Base-by-base conservation (phyloP, 1,139 yeast genomes). In the Pichia sp. region DNA sequence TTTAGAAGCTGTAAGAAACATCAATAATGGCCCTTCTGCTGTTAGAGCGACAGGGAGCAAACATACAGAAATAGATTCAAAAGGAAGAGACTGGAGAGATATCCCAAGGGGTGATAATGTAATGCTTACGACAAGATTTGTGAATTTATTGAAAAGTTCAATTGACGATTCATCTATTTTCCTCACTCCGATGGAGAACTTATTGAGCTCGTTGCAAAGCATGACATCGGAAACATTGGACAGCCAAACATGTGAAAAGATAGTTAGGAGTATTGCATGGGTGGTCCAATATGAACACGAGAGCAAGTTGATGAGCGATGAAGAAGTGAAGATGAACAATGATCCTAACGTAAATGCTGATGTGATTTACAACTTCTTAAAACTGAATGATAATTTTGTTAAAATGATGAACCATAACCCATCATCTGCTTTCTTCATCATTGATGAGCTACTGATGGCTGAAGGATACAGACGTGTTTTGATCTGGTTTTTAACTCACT, bases 401-500 rank as follows among this genome's bases (percentile, higher is more conserved):
- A 67, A 68, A 31, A 71, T 77, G 66, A 55, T 76, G 27, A 65
- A 67, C 20, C 61, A 64, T 48, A 77, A 78, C 59, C 76, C 76
- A 6, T 71, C 75, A 31, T 69, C 83, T 7, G 79, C 84, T 0
- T 76, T 81, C 63, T 72, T 78, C 33, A 68, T 84, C 50, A 72
- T 84, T 68, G 90, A 85, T 68, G 92, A 86, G 67, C 72, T 86
- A 75, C 71, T 85, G 51, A 84, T 85, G 87, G 78, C 83, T 55
- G 70, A 72, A 53, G 88, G 88, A 0, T 78, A 75, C 60, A 74
- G 91, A 58, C 68, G 89, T 43, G 78, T 78, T 0, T 64, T 84
- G n/a, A 81, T 86, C 42, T 84, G 89, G 88, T 81, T 78, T 58
- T 64, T 86, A 16, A 82, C 90, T 1, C 87, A 83, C 64, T 62